Conservation (phyloP, 495 filamentous ascomycete genomes). For the Daldinia bambusicola region DNA sequence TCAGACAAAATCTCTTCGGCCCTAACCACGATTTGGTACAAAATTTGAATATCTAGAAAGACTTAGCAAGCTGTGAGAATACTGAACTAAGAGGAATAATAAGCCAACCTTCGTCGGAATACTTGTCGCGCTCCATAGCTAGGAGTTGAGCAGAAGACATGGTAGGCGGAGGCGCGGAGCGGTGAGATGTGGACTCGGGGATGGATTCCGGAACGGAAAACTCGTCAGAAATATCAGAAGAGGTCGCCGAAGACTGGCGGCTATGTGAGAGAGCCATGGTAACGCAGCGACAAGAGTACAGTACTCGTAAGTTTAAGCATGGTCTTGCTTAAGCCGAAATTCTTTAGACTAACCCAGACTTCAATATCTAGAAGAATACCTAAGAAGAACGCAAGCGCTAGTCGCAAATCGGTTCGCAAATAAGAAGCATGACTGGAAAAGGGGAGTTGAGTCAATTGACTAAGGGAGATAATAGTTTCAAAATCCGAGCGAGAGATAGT, state of each 20-base stretch:
- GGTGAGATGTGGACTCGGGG: slow-evolving; percentile 23
- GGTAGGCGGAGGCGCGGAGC: slow-evolving; percentile 23
- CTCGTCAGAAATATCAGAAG: slow-evolving; percentile 29
- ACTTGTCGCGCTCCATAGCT: slow-evolving; percentile 45
- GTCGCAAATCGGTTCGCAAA: neutral
- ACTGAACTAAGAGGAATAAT: neutral
- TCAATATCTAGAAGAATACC: neutral
- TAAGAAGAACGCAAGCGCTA: slow-evolving; percentile 13
- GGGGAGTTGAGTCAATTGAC: slow-evolving; percentile 16
- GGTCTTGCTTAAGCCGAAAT: slow-evolving; percentile 10
- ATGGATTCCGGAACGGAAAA: slow-evolving; percentile 17
- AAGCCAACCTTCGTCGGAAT: slow-evolving; percentile 72
- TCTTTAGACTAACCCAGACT: neutral
- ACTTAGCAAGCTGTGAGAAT: slow-evolving; percentile 31
- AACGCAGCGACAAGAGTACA: slow-evolving; percentile 11
- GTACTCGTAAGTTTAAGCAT: slow-evolving; percentile 18
- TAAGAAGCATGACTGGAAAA: slow-evolving; percentile 17
- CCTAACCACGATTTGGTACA: slow-evolving; percentile 78
- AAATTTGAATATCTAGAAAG: slow-evolving; percentile 75
- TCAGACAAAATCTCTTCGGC: slow-evolving; percentile 69
- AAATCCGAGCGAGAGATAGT: neutral
- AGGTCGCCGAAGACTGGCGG: slow-evolving; percentile 28
- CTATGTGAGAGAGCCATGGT: slow-evolving; percentile 35
- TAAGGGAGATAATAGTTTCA: slow-evolving; percentile 38
- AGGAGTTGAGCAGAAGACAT: slow-evolving; percentile 8